phyloP scores from a whole-genome alignment of 2,329 filamentous ascomycete genomes.

The Endocalyx cinctus region DNA sequence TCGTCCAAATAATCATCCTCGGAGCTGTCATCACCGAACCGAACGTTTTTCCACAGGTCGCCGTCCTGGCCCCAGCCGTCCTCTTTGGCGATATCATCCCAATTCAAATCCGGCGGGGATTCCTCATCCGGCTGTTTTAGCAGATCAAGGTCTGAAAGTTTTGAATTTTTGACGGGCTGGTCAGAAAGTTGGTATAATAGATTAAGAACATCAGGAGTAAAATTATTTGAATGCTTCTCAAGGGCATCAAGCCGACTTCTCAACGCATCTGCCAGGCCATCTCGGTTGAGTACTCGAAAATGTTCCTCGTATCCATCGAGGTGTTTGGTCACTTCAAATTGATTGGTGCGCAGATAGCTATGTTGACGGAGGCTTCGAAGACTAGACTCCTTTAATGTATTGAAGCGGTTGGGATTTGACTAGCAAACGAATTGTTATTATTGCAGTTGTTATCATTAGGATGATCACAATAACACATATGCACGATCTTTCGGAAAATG shows the following conservation, averaged over 20 bases:
- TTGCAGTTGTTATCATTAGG: not conserved
- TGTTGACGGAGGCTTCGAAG: constrained; percentile 50
- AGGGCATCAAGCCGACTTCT: constrained; percentile 56
- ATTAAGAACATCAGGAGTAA: constrained; percentile 74
- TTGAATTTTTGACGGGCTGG: constrained; percentile 67
- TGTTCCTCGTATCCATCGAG: constrained; percentile 78
- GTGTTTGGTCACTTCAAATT: constrained; percentile 64
- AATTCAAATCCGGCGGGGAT: constrained; percentile 53
- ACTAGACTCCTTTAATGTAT: constrained; percentile 42
- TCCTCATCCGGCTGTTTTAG: constrained; percentile 42
- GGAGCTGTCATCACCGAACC: constrained; percentile 61
- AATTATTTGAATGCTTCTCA: constrained; percentile 49
- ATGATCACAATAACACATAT: constrained; percentile 15
- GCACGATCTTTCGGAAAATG: too few species aligned
- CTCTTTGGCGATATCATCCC: constrained; percentile 74
- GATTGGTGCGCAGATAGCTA: constrained; percentile 63
- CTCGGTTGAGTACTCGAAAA: constrained; percentile 74
- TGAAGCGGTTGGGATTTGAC: constrained; percentile 33
- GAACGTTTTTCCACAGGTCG: constrained; percentile 65
- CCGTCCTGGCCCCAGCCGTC: constrained; percentile 67
- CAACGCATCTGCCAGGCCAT: constrained; percentile 71
- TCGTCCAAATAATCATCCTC: constrained; percentile 49
- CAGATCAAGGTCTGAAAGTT: constrained; percentile 56
- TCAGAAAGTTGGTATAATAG: constrained; percentile 79
- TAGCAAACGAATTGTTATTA: too few species aligned